Percentiles rank a stretch among this genome's conserved stretches.
These are phyloP conservation scores for Castanea crenata DNA, from an alignment of 306 rosid genomes.

Conservation along the genomic window DNA sequence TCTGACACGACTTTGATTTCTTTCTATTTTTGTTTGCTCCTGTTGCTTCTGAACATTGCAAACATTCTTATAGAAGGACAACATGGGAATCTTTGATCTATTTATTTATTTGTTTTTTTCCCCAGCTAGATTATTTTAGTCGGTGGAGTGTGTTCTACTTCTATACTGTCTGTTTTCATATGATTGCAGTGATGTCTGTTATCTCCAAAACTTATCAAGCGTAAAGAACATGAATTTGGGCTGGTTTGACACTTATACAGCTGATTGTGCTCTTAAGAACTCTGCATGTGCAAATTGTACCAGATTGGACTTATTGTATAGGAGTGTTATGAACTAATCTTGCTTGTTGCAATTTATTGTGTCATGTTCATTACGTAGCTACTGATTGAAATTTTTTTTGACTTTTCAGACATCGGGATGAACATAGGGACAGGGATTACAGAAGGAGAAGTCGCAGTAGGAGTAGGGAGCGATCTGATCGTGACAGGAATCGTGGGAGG, in stretches of 20 bases:
- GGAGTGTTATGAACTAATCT: neutral
- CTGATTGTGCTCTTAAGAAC: neutral
- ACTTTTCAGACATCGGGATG: constrained; percentile 58
- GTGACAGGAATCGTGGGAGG: constrained; percentile 50
- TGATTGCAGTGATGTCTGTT: neutral
- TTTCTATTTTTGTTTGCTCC: neutral
- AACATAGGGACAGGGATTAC: constrained; percentile 51
- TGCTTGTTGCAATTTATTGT: neutral
- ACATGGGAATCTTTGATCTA: no score
- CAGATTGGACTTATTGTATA: neutral
- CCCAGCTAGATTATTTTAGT: neutral
- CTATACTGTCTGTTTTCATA: neutral
- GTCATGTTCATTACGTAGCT: neutral
- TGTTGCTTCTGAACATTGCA: neutral
- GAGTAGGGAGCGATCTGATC: constrained; percentile 62
- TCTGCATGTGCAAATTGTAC: neutral
- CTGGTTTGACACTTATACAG: neutral
- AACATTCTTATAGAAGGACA: neutral
- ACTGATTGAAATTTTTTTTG: constrained; percentile 15
- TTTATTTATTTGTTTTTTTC: no score
- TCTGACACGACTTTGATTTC: neutral
- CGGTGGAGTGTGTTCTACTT: neutral
- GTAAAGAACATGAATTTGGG: neutral
- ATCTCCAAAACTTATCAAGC: neutral
- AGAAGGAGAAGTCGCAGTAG: constrained; percentile 63